These are phyloP conservation scores for Cladosporium sphaerospermum DNA, from an alignment of 2,329 filamentous ascomycete genomes.

Conservation along the genomic window DNA sequence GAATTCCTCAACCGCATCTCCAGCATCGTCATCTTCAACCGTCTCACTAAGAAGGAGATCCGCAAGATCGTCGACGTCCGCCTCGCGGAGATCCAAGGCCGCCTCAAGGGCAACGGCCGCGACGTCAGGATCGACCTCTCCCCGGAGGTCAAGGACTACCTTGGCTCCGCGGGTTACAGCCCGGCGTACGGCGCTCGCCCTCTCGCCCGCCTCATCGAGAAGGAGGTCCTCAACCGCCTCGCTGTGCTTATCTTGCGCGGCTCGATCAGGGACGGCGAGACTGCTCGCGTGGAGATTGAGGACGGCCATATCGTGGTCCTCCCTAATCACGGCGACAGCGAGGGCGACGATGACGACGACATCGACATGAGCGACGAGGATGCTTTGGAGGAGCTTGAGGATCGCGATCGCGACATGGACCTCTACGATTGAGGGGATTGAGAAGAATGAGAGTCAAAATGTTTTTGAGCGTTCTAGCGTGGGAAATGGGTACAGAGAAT, in stretches of 20 bases:
- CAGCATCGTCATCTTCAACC: constrained; percentile 96
- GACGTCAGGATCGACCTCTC: constrained; percentile 80
- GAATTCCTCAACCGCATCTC: constrained; percentile 98
- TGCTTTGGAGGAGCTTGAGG: constrained; percentile 62
- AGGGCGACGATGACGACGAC: constrained; percentile 43
- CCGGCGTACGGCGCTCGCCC: constrained; percentile 92
- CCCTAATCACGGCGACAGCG: constrained; percentile 70
- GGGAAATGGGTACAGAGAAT: neutral
- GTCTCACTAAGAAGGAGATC: constrained; percentile 82
- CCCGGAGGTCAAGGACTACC: constrained; percentile 83
- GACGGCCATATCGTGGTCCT: constrained; percentile 75
- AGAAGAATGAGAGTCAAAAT: neutral
- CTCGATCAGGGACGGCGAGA: constrained; percentile 77
- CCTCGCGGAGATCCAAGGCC: constrained; percentile 81
- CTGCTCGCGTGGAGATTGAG: constrained; percentile 69
- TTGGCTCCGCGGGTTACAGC: constrained; percentile 86
- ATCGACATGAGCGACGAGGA: constrained; percentile 69
- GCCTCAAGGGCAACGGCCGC: constrained; percentile 75
- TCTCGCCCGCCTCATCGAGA: constrained; percentile 83
- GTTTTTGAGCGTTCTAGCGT: neutral
- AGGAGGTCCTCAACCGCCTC: constrained; percentile 89
- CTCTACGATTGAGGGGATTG: constrained; percentile 47
- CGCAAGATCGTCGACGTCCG: constrained; percentile 92
- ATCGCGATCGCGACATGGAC: constrained; percentile 52
- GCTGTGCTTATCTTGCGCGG: constrained; percentile 87